Conservation (phyloP, 2,329 filamentous ascomycete species). For the Apiospora marii region DNA sequence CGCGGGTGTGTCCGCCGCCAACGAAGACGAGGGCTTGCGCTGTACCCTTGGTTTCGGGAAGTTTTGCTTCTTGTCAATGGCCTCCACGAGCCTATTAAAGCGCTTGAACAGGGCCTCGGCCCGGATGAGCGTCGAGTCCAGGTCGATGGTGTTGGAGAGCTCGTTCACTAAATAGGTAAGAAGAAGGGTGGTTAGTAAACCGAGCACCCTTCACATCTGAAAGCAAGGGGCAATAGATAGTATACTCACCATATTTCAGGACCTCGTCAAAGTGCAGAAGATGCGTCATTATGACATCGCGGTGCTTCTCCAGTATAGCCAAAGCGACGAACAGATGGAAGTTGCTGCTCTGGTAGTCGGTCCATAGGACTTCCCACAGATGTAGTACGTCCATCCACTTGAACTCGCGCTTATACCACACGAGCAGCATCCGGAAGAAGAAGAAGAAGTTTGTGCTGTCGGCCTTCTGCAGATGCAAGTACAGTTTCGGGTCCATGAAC, state of each 20-base stretch:
- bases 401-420: slow-evolving; percentile 99
- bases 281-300: slow-evolving; percentile 96
- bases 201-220: background rate
- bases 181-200: background rate
- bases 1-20: slow-evolving; percentile 28
- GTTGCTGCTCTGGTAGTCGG: slow-evolving; percentile 85
- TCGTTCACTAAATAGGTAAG: slow-evolving; percentile 76
- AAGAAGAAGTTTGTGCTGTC: slow-evolving; percentile 99
- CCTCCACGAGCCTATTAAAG: slow-evolving; percentile 88
- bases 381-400: slow-evolving; percentile 85
- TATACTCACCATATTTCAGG: slow-evolving; percentile 83
- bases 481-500: slow-evolving; percentile 95
- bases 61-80: slow-evolving; percentile 89
- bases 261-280: slow-evolving; percentile 96
- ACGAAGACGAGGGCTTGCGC: slow-evolving; percentile 30
- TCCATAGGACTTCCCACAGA: slow-evolving; percentile 95
- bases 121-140: slow-evolving; percentile 83
- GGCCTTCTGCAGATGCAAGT: slow-evolving; percentile 85
- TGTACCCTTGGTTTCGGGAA: slow-evolving; percentile 68
- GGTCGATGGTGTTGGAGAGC: slow-evolving; percentile 89
- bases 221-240: background rate
- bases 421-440: slow-evolving; percentile 98
- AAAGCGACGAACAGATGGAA: slow-evolving; percentile 96
- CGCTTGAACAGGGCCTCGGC: slow-evolving; percentile 88
- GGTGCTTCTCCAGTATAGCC: slow-evolving; percentile 92